Conservation (phyloP, 1,139 yeast genomes). For the Geotrichum aggregatum region DNA sequence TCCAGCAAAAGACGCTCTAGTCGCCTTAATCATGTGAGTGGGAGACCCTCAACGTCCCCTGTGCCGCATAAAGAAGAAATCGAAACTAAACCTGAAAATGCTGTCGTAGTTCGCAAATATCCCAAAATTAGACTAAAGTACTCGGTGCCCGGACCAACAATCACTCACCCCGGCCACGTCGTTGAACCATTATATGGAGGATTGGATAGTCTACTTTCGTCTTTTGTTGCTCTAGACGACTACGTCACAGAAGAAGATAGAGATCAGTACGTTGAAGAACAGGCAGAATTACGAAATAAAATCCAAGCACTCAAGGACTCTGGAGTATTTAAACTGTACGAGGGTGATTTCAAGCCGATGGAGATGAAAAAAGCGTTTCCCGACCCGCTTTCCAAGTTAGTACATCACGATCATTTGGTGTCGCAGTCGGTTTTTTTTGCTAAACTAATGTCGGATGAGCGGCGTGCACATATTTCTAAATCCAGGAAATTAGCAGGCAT, state of each 20-base stretch:
- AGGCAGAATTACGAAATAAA: conserved; percentile 42
- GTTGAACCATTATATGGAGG: conserved; percentile 28
- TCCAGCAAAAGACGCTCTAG: conserved; percentile 3
- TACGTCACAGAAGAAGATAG: conserved; percentile 47
- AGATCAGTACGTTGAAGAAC: conserved; percentile 48
- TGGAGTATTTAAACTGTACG: conserved; percentile 43
- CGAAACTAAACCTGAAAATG: not conserved
- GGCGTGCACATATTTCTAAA: conserved; percentile 61
- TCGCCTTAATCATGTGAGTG: not conserved
- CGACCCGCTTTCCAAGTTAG: conserved; percentile 44
- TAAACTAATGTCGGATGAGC: conserved; percentile 62
- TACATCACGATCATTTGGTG: conserved; percentile 68
- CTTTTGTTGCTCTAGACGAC: conserved; percentile 58
- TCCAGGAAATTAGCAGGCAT: conserved; percentile 72
- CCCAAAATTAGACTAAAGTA: conserved; percentile 39
- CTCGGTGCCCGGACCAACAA: conserved; percentile 53
- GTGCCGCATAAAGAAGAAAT: not conserved
- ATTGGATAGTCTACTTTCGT: conserved; percentile 45
- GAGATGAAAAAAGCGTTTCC: conserved; percentile 39
- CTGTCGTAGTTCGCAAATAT: not conserved
- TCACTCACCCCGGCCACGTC: conserved; percentile 74
- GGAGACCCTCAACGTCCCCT: not conserved
- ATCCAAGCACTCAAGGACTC: conserved; percentile 54
- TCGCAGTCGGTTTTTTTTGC: conserved; percentile 74
- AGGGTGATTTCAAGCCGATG: conserved; percentile 44